Conservation (phyloP, 2,329 filamentous ascomycete species). For the Aspergillus chevalieri region DNA sequence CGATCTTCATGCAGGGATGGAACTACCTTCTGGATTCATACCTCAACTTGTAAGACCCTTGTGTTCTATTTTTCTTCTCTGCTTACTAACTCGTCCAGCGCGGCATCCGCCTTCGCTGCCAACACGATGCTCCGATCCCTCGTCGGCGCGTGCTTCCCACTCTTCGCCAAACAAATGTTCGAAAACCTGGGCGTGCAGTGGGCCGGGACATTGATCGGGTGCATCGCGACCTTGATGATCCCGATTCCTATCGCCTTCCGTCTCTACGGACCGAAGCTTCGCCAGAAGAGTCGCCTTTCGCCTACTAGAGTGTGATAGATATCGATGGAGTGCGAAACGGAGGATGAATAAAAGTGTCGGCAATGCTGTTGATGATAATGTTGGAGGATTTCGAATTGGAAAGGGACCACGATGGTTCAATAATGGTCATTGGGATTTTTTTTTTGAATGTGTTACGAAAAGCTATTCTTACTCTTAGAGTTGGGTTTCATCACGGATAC, state of each 20-base stretch:
- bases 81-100: conserved; percentile 5
- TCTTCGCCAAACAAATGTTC: conserved; percentile 18
- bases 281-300: conserved; percentile 12
- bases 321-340: too few species aligned
- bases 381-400: not conserved
- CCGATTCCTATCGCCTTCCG: conserved; percentile 16
- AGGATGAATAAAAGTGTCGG: too few species aligned
- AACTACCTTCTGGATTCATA: conserved; percentile 18
- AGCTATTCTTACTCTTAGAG: too few species aligned
- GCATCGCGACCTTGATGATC: conserved; percentile 17
- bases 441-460: too few species aligned
- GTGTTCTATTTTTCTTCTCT: not conserved
- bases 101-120: conserved; percentile 16
- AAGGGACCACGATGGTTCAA: not conserved
- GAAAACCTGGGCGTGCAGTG: conserved; percentile 17
- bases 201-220: conserved; percentile 14
- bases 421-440: too few species aligned
- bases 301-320: conserved; percentile 1
- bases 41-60: conserved; percentile 12
- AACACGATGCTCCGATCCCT: conserved; percentile 20
- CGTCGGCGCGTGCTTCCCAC: conserved; percentile 15
- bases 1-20: conserved; percentile 19
- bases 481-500: too few species aligned
- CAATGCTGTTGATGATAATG: not conserved
- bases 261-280: conserved; percentile 10